A percentile compares a stretch with the other conserved stretches of the same genome.
Conservation (phyloP, 2,329 filamentous ascomycete genomes). For the Penicillium polonicum region DNA sequence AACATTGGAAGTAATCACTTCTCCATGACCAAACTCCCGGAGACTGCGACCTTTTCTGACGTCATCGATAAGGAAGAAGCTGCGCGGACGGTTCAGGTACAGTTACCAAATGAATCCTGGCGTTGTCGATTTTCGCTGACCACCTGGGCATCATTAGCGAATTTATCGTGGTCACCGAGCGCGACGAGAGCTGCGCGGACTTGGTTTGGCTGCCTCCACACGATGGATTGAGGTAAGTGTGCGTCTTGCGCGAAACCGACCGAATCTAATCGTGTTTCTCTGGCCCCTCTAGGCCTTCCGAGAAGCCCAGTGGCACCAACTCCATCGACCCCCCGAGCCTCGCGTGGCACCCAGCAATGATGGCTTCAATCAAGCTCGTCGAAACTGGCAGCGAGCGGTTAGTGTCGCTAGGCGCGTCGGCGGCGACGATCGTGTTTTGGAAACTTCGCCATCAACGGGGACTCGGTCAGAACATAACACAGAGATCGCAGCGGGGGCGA, state of each 20-base stretch:
- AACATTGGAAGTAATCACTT: background rate
- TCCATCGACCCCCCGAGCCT: conserved; percentile 40
- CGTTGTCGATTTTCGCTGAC: background rate
- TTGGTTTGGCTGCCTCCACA: conserved; percentile 66
- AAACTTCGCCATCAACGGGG: conserved; percentile 20
- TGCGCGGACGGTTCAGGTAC: conserved; percentile 25
- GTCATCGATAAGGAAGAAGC: conserved; percentile 20
- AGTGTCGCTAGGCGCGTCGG: conserved; percentile 70
- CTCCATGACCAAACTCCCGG: background rate
- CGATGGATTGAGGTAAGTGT: conserved; percentile 65
- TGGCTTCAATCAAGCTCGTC: conserved; percentile 51
- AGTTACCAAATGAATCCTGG: background rate
- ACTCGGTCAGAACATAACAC: conserved; percentile 42
- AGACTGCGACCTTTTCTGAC: conserved; percentile 11
- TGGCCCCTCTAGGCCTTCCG: conserved; percentile 45
- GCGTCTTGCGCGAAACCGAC: no score
- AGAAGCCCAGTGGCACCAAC: conserved; percentile 57
- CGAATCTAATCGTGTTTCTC: background rate
- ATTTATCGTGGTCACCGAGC: conserved; percentile 76
- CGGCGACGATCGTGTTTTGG: conserved; percentile 47
- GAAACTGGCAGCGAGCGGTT: conserved; percentile 74
- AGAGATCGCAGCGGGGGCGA: conserved; percentile 58
- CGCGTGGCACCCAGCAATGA: conserved; percentile 7
- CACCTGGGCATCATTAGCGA: conserved; percentile 48
- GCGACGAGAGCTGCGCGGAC: conserved; percentile 67